phyloP scores from a whole-genome alignment of 345 rosid species.

The Eucalyptus marginata region DNA sequence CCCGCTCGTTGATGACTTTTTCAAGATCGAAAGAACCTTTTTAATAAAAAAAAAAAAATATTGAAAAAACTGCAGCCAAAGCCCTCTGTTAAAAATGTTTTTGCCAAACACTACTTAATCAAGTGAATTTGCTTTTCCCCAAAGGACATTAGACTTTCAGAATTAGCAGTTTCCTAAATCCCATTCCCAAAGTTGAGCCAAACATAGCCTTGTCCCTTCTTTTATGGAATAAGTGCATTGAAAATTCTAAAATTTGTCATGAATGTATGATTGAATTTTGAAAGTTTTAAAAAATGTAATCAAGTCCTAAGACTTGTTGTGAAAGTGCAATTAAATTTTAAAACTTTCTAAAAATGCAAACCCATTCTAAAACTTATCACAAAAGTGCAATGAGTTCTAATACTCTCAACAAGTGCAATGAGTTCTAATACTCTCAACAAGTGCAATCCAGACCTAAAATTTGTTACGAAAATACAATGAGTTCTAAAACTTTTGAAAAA shows the following conservation, averaged over 20 bases:
- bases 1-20: neutral
- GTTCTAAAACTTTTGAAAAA: accelerated
- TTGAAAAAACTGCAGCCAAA: neutral
- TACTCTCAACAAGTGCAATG: accelerated
- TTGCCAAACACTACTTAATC: too few species aligned
- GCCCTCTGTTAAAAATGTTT: neutral
- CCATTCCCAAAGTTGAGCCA: neutral
- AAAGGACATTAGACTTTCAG: accelerated
- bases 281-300: too few species aligned
- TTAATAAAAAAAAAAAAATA: neutral
- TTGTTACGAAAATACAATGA: too few species aligned
- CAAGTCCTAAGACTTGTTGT: accelerated
- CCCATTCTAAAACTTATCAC: too few species aligned
- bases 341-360: too few species aligned
- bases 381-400: too few species aligned
- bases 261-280: accelerated
- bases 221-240: accelerated
- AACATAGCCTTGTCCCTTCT: neutral
- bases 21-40: neutral
- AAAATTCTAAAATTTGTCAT: too few species aligned
- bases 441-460: too few species aligned
- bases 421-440: accelerated
- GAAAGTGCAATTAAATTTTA: accelerated
- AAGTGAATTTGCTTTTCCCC: neutral
- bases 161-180: neutral